Evolutionary conservation across 2,329 filamentous ascomycete species (phyloP).

Genomic region (Allantophomopsis lycopodina): DNA sequence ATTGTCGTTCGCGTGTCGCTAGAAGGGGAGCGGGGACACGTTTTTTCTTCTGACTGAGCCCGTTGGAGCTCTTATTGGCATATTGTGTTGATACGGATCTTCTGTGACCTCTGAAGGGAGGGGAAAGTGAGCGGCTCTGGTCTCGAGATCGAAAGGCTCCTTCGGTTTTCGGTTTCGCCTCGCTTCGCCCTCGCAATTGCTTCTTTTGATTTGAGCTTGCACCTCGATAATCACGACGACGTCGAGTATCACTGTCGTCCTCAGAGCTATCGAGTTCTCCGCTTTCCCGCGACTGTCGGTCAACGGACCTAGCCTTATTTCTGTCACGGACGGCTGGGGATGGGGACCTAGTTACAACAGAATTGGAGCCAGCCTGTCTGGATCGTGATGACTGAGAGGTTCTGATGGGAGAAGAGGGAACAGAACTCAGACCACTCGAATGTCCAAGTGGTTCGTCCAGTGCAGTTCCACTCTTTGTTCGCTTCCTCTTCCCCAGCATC

Average conservation of each 20-base stretch:
- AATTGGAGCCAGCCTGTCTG: slow-evolving; percentile 35
- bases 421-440: slow-evolving; percentile 44
- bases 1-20: slow-evolving; percentile 23
- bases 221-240: slow-evolving; percentile 4
- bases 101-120: slow-evolving; percentile 41
- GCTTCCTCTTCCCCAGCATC: slow-evolving; percentile 34
- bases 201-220: slow-evolving; percentile 8
- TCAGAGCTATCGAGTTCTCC: slow-evolving; percentile 22
- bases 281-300: slow-evolving; percentile 19
- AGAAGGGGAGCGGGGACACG: slow-evolving; percentile 43
- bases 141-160: slow-evolving; percentile 9
- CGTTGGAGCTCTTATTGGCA: slow-evolving; percentile 37
- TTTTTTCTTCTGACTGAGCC: slow-evolving; percentile 44
- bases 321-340: slow-evolving; percentile 11
- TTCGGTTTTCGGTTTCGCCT: slow-evolving; percentile 6
- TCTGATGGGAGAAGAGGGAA: slow-evolving; percentile 35
- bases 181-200: background rate
- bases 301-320: slow-evolving; percentile 23
- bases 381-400: slow-evolving; percentile 16
- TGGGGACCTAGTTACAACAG: slow-evolving; percentile 25
- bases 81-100: slow-evolving; percentile 53
- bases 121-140: slow-evolving; percentile 37
- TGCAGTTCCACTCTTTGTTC: slow-evolving; percentile 16
- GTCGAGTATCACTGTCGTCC: slow-evolving; percentile 12
- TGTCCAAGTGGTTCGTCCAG: slow-evolving; percentile 13